Conservation (phyloP, 441 rosid species). For the Theobroma grandiflorum region DNA sequence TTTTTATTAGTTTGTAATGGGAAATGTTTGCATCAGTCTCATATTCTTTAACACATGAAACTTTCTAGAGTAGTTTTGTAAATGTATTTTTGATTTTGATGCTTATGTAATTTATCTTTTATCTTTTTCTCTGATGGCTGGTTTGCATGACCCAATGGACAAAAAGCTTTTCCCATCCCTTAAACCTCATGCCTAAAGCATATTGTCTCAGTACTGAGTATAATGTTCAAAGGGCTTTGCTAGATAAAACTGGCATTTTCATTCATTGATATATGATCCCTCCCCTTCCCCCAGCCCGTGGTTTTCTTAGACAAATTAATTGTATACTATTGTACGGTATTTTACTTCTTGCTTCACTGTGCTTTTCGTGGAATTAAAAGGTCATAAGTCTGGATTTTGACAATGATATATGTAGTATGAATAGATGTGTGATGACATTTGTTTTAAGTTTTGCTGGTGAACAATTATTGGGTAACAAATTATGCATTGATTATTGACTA, state of each 20-base stretch:
- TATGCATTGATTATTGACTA: conserved; percentile 5
- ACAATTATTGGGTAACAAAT: neutral
- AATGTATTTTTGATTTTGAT: neutral
- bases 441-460: neutral
- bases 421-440: neutral
- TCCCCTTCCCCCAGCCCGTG: neutral
- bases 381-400: conserved; percentile 8
- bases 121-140: neutral
- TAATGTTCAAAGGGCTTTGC: conserved; percentile 7
- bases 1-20: conserved; percentile 10
- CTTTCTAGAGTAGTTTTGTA: neutral
- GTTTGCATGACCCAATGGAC: neutral
- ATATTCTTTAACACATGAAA: neutral
- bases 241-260: conserved; percentile 1
- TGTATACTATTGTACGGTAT: neutral
- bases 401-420: neutral
- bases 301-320: neutral
- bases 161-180: neutral
- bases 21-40: conserved; percentile 8
- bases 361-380: conserved; percentile 1
- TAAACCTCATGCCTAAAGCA: conserved; percentile 11
- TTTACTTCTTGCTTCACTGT: conserved; percentile 7
- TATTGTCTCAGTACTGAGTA: neutral
- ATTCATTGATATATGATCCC: neutral
- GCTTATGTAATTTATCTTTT: neutral